These are phyloP conservation scores for Coprinopsis strossmayeri DNA, from an alignment of 768 basidiomycete genomes.

Conservation along the genomic window DNA sequence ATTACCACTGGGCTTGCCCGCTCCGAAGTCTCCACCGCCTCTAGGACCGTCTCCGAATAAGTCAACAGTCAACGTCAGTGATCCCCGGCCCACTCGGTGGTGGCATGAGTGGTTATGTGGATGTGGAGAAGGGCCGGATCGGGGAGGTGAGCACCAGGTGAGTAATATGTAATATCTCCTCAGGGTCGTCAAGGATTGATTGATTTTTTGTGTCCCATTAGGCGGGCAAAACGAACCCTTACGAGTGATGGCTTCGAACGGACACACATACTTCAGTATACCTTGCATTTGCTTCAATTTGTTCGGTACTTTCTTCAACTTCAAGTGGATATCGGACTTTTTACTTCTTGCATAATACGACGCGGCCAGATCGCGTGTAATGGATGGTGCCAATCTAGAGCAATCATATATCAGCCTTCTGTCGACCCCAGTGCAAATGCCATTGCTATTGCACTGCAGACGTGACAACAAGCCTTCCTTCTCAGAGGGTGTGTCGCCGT, in stretches of 20 bases:
- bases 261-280: neutral
- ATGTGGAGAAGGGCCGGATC: conserved; percentile 66
- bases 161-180: conserved; percentile 7
- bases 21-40: conserved; percentile 32
- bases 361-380: too few species aligned
- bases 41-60: conserved; percentile 25
- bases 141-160: conserved; percentile 70
- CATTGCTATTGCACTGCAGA: too few species aligned
- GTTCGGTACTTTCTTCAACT: neutral
- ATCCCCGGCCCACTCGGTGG: conserved; percentile 46
- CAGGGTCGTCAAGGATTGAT: neutral
- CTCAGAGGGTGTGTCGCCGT: too few species aligned
- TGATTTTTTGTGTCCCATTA: conserved; percentile 18
- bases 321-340: neutral
- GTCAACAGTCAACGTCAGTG: conserved; percentile 11
- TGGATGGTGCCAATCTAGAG: too few species aligned
- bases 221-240: conserved; percentile 73
- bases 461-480: too few species aligned
- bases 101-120: conserved; percentile 89
- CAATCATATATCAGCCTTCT: too few species aligned
- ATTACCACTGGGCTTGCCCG: conserved; percentile 54
- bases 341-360: too few species aligned
- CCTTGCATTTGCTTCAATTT: neutral
- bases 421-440: too few species aligned
- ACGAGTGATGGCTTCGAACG: conserved; percentile 28